A percentile compares a stretch with the other conserved stretches of the same genome.
Evolutionary conservation across 257 asterid genomes (phyloP).

Genomic region (Perilla frutescens): DNA sequence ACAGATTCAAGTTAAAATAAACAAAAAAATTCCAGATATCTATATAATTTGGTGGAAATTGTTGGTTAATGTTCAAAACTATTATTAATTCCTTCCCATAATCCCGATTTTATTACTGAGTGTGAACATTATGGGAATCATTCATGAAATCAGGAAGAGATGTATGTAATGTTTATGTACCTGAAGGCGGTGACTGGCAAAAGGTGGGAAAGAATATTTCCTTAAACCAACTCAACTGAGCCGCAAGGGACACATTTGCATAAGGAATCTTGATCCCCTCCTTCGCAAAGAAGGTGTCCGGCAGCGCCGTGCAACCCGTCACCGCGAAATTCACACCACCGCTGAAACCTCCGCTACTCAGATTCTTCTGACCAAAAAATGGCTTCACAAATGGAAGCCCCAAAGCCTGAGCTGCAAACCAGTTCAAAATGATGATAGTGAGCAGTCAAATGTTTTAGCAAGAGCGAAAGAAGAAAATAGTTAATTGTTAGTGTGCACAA

Average conservation of each 20-base stretch:
- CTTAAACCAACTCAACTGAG: conserved; percentile 24
- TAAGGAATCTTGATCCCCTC: conserved; percentile 36
- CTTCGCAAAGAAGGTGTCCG: conserved; percentile 29
- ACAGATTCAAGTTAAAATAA: no score
- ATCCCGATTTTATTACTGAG: no score
- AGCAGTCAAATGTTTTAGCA: no score
- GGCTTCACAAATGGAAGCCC: conserved; percentile 48
- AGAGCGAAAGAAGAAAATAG: no score
- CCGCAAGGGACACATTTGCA: conserved; percentile 37
- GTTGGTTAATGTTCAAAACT: no score
- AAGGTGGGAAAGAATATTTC: background rate
- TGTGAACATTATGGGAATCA: no score
- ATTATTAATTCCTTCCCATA: no score
- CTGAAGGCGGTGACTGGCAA: background rate
- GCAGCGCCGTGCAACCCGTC: conserved; percentile 50
- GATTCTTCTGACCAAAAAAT: conserved; percentile 8
- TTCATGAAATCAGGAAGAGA: no score
- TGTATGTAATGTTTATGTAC: no score
- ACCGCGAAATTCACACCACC: conserved; percentile 53
- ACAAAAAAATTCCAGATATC: no score
- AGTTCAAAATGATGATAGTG: background rate
- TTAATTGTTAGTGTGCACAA: background rate
- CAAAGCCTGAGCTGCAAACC: conserved; percentile 36
- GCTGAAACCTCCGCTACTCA: background rate
- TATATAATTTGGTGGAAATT: no score